Base-by-base conservation (phyloP, 1,284 basidiomycete genomes). In the Puccinia novopanici region DNA sequence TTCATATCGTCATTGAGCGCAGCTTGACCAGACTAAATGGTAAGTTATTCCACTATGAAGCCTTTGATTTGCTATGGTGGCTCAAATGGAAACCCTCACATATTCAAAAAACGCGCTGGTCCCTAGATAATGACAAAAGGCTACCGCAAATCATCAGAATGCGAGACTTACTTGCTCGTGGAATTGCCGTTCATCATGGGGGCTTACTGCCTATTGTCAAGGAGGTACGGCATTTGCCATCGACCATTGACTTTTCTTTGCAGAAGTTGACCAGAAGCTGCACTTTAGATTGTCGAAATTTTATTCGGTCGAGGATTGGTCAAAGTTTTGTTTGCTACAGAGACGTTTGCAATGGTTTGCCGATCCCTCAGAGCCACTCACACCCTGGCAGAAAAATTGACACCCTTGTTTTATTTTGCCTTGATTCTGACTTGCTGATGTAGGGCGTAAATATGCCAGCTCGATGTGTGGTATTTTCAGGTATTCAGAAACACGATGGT, bases 391-490 rank as follows among this genome's bases (percentile, higher is more conserved):
- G 22, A 15, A 15, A 40, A 34, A 17, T 34, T 63, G 17, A 63
- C 34, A 19, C 34, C 13, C 40, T 40, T 63, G 4, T 57, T 10
- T 54, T n/a, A 24, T 71, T 4, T 30, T 52, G 8, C 52, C 13
- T 30, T 57, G n/a, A n/a, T n/a, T n/a, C n/a, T n/a, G n/a, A n/a
- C n/a, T n/a, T 61, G 48, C 68, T 75, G 84, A 84, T 52, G 5
- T 83, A 96, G 94, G 95, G 95, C 67, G 97, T 99, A 81, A 99
- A 99, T 87, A 99, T 99, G 97, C 97, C 97, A 19, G 95, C 97
- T 1, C 93, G 92, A 88, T 94, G 92, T 83, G 97, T 99, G 1
- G 97, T 98, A 0, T 99, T 99, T 86, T 95, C 96, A 0, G 91
- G 90, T 57, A 97, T 93, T 75, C 90, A 95, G 75, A 99, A 99